Evolutionary conservation across 2,329 filamentous ascomycete species (phyloP), one percentile per base, ranked within the genome.

Genomic region (Fusarium avenaceum): DNA sequence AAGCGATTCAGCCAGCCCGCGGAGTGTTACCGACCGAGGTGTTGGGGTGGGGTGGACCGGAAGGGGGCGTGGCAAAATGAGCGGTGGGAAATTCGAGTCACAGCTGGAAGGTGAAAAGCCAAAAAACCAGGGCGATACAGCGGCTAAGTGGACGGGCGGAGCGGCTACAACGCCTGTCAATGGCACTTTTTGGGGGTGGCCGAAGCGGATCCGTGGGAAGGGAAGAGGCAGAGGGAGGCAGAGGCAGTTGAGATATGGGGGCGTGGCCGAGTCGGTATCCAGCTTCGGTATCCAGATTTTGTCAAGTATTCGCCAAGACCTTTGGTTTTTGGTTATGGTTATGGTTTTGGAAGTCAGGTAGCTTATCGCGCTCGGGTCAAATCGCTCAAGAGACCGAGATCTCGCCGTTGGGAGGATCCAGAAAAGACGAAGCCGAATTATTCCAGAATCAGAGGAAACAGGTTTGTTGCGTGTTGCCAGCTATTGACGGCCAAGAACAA

Each of bases 1-100:
- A 46, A 19, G 59, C 38, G 26, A 38, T 58, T 44, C 54, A 60
- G 56, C 52, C 40, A 60, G 56, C 52, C 40, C 58, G 53, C 20
- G 53, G 48, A 59, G 32, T 57, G 54, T 46, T 69, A 44, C 64
- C 64, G 64, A 67, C 42, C 43, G 58, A 49, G 17, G 42, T 15
- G 48, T 35, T 28, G 35, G 42, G 46, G 28, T 28, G 9, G 28
- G 35, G 53, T 55, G 32, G 24, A 24, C 19, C 22, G 26, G 20
- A 35, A 30, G 24, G 22, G 63, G 64, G 60, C 40, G 65, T 69
- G 57, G 38, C n/a, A 22, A 58, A 59, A 64, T 49, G 49, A 67
- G 64, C 64, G 64, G 64, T 67, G 64, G 64, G 53, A 67, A 58
- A 50, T 48, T 52, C 49, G 51, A 57, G 60, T 58, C 50, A 63